Evolutionary conservation across 2,329 filamentous ascomycete species (phyloP).

Genomic region (Grosmannia penicillata): DNA sequence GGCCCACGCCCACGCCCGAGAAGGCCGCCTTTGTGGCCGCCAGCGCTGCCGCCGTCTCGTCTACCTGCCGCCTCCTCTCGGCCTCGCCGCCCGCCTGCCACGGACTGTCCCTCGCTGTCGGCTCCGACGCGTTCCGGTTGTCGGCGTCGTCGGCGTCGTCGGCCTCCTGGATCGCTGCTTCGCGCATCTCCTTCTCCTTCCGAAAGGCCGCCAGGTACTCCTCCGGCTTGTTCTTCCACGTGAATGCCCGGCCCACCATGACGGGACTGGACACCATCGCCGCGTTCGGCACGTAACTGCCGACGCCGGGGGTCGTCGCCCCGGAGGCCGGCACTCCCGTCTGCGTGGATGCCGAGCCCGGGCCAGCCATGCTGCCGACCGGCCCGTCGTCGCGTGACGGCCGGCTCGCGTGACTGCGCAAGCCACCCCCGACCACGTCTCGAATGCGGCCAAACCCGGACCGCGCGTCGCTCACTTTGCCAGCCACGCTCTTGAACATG

Average conservation of each 20-base stretch:
- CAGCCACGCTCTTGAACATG: constrained; percentile 67
- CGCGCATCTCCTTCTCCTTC: constrained; percentile 10
- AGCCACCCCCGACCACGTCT: constrained; percentile 55
- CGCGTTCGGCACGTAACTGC: constrained; percentile 18
- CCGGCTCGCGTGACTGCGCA: constrained; percentile 37
- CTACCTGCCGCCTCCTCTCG: too few species aligned
- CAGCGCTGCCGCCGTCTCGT: too few species aligned
- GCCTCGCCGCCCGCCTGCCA: too few species aligned
- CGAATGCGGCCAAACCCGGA: constrained; percentile 76
- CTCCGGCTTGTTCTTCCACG: constrained; percentile 49
- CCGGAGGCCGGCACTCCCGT: constrained; percentile 8
- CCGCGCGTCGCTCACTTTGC: constrained; percentile 64
- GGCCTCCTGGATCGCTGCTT: neutral
- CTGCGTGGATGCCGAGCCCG: constrained; percentile 1
- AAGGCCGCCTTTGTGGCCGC: too few species aligned
- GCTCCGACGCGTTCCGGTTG: neutral
- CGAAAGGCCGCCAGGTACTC: constrained; percentile 35
- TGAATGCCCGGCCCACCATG: constrained; percentile 36
- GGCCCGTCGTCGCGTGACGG: constrained; percentile 42
- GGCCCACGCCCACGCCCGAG: too few species aligned
- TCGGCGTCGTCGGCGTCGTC: constrained; percentile 6
- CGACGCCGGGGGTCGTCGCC: constrained; percentile 19
- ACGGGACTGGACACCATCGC: constrained; percentile 20
- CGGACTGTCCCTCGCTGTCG: too few species aligned
- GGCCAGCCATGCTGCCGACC: constrained; percentile 13